Conservation (phyloP, 2,329 filamentous ascomycete genomes). For the Orbilia oligospora region DNA sequence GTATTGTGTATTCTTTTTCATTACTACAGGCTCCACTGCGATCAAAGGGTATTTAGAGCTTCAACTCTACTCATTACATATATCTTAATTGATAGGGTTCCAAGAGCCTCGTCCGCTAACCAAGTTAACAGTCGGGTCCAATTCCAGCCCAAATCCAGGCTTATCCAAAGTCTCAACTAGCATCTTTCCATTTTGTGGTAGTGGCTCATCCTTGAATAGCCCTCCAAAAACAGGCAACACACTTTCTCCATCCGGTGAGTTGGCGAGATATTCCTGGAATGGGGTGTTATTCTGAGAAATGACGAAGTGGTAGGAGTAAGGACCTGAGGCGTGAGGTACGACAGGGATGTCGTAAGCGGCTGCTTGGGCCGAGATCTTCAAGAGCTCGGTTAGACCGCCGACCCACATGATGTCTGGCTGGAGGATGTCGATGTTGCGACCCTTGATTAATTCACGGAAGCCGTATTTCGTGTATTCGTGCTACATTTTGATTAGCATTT, state of each 20-base stretch:
- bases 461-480: constrained; percentile 96
- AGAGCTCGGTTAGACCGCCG: constrained; percentile 89
- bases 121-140: constrained; percentile 85
- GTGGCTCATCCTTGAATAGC: constrained; percentile 90
- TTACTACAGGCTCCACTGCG: background rate
- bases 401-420: constrained; percentile 99
- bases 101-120: constrained; percentile 82
- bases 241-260: constrained; percentile 89
- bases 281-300: constrained; percentile 92
- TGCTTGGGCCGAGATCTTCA: constrained; percentile 89
- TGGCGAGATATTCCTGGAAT: constrained; percentile 96
- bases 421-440: constrained; percentile 91
- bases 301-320: constrained; percentile 97
- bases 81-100: constrained; percentile 70
- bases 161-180: constrained; percentile 85
- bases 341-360: constrained; percentile 94
- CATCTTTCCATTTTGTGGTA: constrained; percentile 85
- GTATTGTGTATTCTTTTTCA: background rate
- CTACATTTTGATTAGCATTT: constrained; percentile 58
- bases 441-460: constrained; percentile 93
- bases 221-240: constrained; percentile 94
- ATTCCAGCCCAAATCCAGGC: constrained; percentile 89
- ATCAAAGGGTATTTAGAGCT: background rate
- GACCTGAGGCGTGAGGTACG: constrained; percentile 92
- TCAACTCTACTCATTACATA: background rate